A percentile compares a stretch with the other conserved stretches of the same genome.
These are phyloP conservation scores for Aquanectria penicillioides DNA, from an alignment of 2,329 filamentous ascomycete species.

Conservation along the genomic window DNA sequence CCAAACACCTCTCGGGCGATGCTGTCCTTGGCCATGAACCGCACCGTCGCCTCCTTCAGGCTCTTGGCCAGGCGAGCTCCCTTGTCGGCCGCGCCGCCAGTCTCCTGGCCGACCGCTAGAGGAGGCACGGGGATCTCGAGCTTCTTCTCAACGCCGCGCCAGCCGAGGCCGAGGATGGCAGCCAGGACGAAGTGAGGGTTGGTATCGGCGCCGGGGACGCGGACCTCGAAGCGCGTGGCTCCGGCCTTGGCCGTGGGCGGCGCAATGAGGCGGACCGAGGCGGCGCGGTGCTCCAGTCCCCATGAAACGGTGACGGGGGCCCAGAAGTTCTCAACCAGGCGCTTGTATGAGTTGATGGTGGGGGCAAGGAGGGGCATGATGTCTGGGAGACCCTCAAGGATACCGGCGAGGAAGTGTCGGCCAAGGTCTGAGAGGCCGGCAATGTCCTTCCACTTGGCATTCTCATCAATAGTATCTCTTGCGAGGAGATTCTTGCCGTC, in stretches of 20 bases:
- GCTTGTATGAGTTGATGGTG: constrained; percentile 97
- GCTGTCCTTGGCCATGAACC: constrained; percentile 81
- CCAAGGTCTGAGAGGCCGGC: constrained; percentile 86
- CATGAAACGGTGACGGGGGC: constrained; percentile 97
- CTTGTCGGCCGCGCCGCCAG: constrained; percentile 76
- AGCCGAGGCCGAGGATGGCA: constrained; percentile 87
- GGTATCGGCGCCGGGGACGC: constrained; percentile 92
- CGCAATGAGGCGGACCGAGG: constrained; percentile 88
- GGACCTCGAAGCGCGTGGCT: constrained; percentile 91
- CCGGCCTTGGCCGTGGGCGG: constrained; percentile 86
- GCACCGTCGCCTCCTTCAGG: constrained; percentile 82
- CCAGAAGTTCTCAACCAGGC: constrained; percentile 99
- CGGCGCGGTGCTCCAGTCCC: constrained; percentile 94
- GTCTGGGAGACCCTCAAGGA: constrained; percentile 89
- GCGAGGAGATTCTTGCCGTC: constrained; percentile 87
- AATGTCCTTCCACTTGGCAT: constrained; percentile 79
- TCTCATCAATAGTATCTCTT: constrained; percentile 75
- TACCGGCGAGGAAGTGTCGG: constrained; percentile 89
- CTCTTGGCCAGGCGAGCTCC: constrained; percentile 85
- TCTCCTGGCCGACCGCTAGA: constrained; percentile 84
- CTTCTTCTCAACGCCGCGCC: constrained; percentile 93
- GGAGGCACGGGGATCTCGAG: constrained; percentile 84
- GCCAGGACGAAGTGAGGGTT: constrained; percentile 90
- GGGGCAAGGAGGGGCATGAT: constrained; percentile 96
- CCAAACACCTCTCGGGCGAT: constrained; percentile 94